These are phyloP conservation scores for Ensete ventricosum DNA, from an alignment of 176 grass and related monocot genomes.

Conservation along the genomic window DNA sequence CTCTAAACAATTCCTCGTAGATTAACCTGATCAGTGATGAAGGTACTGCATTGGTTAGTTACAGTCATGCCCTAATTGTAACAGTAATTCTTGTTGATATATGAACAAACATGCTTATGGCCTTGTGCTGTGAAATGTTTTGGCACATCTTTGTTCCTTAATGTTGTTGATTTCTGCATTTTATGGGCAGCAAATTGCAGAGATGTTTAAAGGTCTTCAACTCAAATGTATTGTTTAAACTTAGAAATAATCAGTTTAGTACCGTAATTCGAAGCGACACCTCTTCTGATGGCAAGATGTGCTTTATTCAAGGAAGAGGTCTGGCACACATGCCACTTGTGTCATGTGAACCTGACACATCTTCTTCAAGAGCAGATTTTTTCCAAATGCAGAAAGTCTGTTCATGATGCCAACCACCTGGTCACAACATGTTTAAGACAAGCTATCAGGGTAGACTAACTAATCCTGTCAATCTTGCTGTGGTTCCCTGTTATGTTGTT, in stretches of 20 bases:
- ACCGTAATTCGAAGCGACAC: neutral
- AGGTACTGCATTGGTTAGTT: neutral
- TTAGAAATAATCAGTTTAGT: neutral
- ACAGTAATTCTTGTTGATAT: neutral
- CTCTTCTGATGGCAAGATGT: neutral
- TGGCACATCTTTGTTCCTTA: neutral
- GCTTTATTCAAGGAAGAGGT: neutral
- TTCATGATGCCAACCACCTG: neutral
- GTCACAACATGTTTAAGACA: neutral
- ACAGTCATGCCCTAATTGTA: neutral
- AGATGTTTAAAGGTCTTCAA: neutral
- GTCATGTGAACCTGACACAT: neutral
- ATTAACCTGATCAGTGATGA: neutral
- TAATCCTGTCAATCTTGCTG: neutral
- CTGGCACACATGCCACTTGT: neutral
- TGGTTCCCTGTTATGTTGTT: neutral
- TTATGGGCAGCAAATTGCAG: neutral
- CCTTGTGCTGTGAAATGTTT: conserved; percentile 4
- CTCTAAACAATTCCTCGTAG: neutral
- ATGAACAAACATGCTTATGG: neutral
- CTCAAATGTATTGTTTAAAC: neutral
- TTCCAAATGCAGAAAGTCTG: neutral
- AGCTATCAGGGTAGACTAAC: neutral
- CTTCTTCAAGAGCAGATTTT: neutral
- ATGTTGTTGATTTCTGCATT: conserved; percentile 6